Evolutionary conservation across 768 basidiomycete species (phyloP).

Genomic region (Pulveroboletus ravenelii): DNA sequence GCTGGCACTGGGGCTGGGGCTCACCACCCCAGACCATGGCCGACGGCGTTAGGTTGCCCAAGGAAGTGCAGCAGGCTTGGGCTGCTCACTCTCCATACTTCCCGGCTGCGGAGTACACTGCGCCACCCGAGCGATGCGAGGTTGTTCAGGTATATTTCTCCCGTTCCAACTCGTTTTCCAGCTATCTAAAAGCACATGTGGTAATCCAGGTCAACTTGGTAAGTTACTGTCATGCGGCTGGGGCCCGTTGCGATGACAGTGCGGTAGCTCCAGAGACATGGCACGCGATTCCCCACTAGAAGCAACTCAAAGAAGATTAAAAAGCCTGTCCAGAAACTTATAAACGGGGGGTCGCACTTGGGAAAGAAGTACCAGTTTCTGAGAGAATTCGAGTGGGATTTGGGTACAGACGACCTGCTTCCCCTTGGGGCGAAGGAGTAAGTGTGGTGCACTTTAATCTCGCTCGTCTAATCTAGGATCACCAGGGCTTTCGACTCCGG

Average conservation of each 20-base stretch:
- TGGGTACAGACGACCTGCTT: constrained; percentile 58
- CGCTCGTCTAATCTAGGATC: neutral
- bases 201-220: constrained; percentile 27
- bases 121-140: constrained; percentile 45
- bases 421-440: constrained; percentile 65
- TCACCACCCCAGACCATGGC: neutral
- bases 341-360: constrained; percentile 40
- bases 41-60: constrained; percentile 8
- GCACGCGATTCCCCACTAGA: constrained; percentile 68
- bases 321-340: constrained; percentile 49
- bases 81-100: constrained; percentile 60
- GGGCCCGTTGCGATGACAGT: constrained; percentile 10
- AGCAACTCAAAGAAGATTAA: constrained; percentile 41
- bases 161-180: neutral
- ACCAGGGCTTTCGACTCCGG: constrained; percentile 51
- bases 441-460: constrained; percentile 16
- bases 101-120: constrained; percentile 40
- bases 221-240: neutral
- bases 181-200: neutral
- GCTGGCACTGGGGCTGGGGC: constrained; percentile 2
- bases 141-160: constrained; percentile 47
- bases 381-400: constrained; percentile 49
- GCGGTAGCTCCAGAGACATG: constrained; percentile 71
- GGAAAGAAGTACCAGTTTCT: constrained; percentile 55
- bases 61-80: constrained; percentile 40